Conservation (phyloP, 192 early-diverging fungal genomes). For the Coemansia sp. region DNA sequence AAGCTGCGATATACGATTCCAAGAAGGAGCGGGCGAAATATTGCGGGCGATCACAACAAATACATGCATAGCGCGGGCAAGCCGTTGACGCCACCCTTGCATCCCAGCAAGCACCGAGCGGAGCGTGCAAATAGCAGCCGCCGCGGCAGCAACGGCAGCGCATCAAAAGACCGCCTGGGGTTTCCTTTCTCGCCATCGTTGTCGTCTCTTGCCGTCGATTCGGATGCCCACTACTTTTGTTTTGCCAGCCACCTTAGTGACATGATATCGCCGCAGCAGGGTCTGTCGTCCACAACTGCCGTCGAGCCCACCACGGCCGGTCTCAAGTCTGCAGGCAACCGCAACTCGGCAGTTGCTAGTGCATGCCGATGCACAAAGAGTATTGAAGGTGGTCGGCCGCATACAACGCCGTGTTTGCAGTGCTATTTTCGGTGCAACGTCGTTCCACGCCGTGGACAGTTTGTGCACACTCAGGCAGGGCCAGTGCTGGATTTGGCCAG, state of each 20-base stretch:
- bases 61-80: slow-evolving; percentile 1
- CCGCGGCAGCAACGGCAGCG: not conserved
- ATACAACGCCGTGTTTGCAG: slow-evolving; percentile 18
- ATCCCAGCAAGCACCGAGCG: not conserved
- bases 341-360: not conserved
- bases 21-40: not conserved
- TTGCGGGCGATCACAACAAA: slow-evolving; percentile 20
- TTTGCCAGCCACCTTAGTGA: slow-evolving; percentile 17
- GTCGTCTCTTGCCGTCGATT: slow-evolving; percentile 27
- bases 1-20: slow-evolving; percentile 25
- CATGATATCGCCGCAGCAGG: slow-evolving; percentile 17
- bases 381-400: not conserved
- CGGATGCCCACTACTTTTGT: slow-evolving; percentile 15
- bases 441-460: slow-evolving; percentile 26
- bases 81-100: slow-evolving; percentile 11
- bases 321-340: not conserved
- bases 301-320: no score
- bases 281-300: not conserved
- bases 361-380: slow-evolving; percentile 3
- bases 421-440: slow-evolving; percentile 21
- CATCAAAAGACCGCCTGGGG: slow-evolving; percentile 1
- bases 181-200: slow-evolving; percentile 47
- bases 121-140: slow-evolving; percentile 2
- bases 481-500: slow-evolving; percentile 35
- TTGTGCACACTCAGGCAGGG: slow-evolving; percentile 48